Evolutionary conservation across 1,284 basidiomycete genomes (phyloP), one percentile per base, ranked within the genome.

Genomic region (Rhodotorula sp.): DNA sequence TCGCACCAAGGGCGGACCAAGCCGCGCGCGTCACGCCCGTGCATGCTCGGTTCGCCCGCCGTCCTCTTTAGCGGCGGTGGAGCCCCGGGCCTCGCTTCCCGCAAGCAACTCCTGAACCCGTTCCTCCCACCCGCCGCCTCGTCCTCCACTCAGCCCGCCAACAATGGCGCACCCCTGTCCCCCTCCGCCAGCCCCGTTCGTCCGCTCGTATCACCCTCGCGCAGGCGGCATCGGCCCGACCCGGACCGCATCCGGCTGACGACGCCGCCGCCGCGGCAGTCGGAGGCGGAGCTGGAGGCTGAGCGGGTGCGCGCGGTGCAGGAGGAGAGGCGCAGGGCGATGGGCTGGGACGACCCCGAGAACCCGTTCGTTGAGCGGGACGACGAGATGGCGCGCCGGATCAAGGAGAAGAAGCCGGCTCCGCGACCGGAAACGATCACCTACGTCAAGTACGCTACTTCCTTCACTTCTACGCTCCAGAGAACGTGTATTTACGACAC

Each of bases 301-400:
- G 65, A 67, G 32, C 54, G 61, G 21, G 3, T 2, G 25, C n/a
- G 55, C 7, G 34, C 41, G 27, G 60, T 34, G 41, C 59, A 37
- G 34, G 60, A 68, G 15, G 66, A 68, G 57, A 39, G 25, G 19
- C 13, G 12, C 22, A 58, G 50, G 19, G 41, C 53, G 36, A 72
- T 69, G 68, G 68, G 67, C 1, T 73, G 72, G 72, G 66, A 70
- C 62, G 68, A 70, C 60, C 65, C 66, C 12, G 68, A 70, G 8
- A 73, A 73, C 55, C 68, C 69, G 44, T 73, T 73, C 36, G 60
- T 73, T 17, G 72, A 73, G 27, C 32, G 60, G 27, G 56, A 66
- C 36, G 66, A 68, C 50, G 46, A 51, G n/a, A 66, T 67, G 68
- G 66, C 69, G 39, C 55, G 59, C 15, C 10, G 64, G 51, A 19